Percentiles rank a stretch among this genome's conserved stretches.
These are phyloP conservation scores for Crithidia expoeki DNA, from an alignment of 208 protist species.

Conservation along the genomic window DNA sequence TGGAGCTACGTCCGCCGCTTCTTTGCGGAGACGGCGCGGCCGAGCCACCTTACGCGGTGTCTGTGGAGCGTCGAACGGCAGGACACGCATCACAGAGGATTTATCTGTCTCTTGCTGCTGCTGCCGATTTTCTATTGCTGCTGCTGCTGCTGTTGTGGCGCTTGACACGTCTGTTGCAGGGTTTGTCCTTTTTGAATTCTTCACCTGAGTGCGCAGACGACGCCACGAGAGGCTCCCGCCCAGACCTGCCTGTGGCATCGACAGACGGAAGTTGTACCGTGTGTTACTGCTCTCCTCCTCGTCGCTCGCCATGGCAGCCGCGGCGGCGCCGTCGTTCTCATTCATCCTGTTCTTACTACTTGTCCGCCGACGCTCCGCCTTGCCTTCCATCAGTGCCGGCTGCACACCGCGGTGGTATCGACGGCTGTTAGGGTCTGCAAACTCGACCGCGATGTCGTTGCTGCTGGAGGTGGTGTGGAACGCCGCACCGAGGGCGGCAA, in stretches of 20 bases:
- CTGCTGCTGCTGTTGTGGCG: too few relatives aligned
- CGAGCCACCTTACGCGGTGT: conserved; percentile 63
- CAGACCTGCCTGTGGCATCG: conserved; percentile 7
- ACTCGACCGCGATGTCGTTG: neutral
- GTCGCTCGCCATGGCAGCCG: too few relatives aligned
- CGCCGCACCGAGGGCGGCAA: conserved; percentile 27
- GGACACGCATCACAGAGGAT: neutral
- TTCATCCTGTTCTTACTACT: too few relatives aligned
- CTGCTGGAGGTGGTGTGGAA: neutral
- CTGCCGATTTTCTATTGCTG: neutral
- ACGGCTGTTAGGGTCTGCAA: neutral
- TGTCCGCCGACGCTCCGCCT: too few relatives aligned
- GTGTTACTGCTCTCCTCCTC: neutral
- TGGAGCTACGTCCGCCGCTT: neutral
- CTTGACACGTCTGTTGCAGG: too few relatives aligned
- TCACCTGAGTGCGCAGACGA: neutral
- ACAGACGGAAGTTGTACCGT: conserved; percentile 24
- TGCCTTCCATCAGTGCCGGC: neutral
- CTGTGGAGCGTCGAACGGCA: conserved; percentile 46
- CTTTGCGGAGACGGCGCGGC: conserved; percentile 30
- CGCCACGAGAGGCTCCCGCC: neutral
- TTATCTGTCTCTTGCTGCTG: neutral
- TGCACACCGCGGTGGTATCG: conserved; percentile 6
- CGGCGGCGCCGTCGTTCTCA: too few relatives aligned
- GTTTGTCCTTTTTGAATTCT: neutral